phyloP scores from a whole-genome alignment of 768 basidiomycete genomes.

The Tricholoma sp. region DNA sequence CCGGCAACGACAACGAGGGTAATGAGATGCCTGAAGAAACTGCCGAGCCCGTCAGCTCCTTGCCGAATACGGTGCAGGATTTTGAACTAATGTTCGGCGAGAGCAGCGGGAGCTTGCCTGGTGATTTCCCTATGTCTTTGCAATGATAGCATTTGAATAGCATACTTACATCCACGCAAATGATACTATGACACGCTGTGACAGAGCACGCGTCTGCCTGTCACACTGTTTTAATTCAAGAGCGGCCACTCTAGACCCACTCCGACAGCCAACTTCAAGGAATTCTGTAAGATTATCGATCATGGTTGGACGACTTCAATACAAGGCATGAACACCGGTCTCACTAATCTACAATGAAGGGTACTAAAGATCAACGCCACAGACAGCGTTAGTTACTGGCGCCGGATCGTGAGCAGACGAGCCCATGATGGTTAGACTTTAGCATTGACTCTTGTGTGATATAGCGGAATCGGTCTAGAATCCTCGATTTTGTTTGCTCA shows the following conservation, averaged over 20 bases:
- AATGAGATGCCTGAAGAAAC: neutral
- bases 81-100: constrained; percentile 41
- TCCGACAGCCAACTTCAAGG: too few species aligned
- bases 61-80: constrained; percentile 34
- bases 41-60: constrained; percentile 17
- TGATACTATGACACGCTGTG: neutral
- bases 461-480: constrained; percentile 93
- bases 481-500: constrained; percentile 91
- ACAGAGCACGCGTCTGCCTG: neutral
- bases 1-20: neutral
- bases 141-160: constrained; percentile 10
- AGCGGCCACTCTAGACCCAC: too few species aligned
- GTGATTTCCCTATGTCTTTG: constrained; percentile 35
- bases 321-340: constrained; percentile 42
- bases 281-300: neutral
- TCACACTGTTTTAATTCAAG: neutral
- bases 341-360: neutral
- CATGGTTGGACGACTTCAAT: constrained; percentile 65
- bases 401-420: constrained; percentile 70
- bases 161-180: too few species aligned
- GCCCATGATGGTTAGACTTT: constrained; percentile 3
- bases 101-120: constrained; percentile 34
- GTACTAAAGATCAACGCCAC: constrained; percentile 1
- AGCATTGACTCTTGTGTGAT: constrained; percentile 13
- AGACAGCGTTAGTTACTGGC: constrained; percentile 83